Base-by-base conservation (phyloP, 2,329 filamentous ascomycete genomes). In the Calonectria montana region DNA sequence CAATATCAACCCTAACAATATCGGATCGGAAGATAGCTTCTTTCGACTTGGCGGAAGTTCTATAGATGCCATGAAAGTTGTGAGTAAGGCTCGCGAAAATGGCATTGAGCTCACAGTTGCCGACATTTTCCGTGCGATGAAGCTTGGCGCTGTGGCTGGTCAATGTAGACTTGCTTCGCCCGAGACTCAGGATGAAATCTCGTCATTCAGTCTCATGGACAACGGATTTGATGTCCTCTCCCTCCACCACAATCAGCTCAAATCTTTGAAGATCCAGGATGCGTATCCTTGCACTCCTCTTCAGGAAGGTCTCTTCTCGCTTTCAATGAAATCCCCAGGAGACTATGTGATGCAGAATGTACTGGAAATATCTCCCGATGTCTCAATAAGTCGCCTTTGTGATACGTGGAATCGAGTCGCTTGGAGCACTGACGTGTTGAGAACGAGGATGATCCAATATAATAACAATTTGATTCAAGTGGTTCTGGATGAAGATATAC, bases 371-470 rank as follows among this genome's bases (percentile, higher is more conserved):
- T 35, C 72, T n/a, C 16, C 31, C 0, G 59, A 68, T 10, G 37
- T 77, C 7, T 18, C 67, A 3, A 16, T 76, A 1, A 31, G 64
- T 1, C 15, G 23, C 5, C 70, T 80, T 18, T 31, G 66, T 2
- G 12, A 15, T 0, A 73, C 77, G 9, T 77, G 73, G 76, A 50
- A 75, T 9, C 16, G 63, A 1, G 67, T 71, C 0, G 39, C 64
- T 12, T 29, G 48, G 1, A 12, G 23, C 2, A 55, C 59, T 1
- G 50, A 74, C 2, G 86, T 88, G 35, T 78, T 88, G 13, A 82
- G 87, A 4, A 86, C 87, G 0, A 82, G 87, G 47, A 86, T 89
- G 53, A 81, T 87, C 0, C 85, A 88, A 29, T 80, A 85, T 4
- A 7, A 53, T 77, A 82, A 0, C 76, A 78, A 1, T 75, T 80